These are phyloP conservation scores for Chrysophaeum taylorii DNA, from an alignment of 352 stramenopile genomes.

Conservation along the genomic window DNA sequence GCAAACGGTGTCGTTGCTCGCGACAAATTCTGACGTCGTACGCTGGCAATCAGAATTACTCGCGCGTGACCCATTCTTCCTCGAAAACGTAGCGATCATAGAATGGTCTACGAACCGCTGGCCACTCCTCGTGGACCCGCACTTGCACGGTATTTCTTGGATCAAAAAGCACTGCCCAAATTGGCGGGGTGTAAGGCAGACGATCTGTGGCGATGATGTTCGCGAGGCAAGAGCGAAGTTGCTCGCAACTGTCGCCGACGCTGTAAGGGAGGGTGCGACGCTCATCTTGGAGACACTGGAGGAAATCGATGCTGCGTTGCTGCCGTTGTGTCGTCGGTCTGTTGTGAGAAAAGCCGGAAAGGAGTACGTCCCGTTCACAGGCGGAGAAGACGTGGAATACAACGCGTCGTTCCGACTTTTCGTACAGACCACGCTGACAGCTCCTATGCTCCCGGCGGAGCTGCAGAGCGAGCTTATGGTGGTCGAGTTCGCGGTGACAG, in stretches of 20 bases:
- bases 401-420: constrained; percentile 65
- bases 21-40: constrained; percentile 58
- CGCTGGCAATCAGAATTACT: constrained; percentile 67
- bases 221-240: too few relatives aligned
- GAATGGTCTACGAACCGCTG: constrained; percentile 59
- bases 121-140: constrained; percentile 74
- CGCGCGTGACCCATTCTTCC: constrained; percentile 69
- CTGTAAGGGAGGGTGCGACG: too few relatives aligned
- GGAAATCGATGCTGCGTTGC: constrained; percentile 67
- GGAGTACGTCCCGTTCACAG: constrained; percentile 49
- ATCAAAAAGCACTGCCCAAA: constrained; percentile 56
- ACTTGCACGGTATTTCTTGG: constrained; percentile 70
- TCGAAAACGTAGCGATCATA: constrained; percentile 77
- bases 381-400: constrained; percentile 70
- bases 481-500: constrained; percentile 79
- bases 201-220: too few relatives aligned
- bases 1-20: constrained; percentile 53
- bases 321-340: constrained; percentile 60
- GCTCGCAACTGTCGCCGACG: too few relatives aligned
- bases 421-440: constrained; percentile 80
- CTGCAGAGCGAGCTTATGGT: constrained; percentile 74
- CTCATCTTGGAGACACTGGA: too few relatives aligned
- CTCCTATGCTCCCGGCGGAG: constrained; percentile 77
- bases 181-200: too few relatives aligned
- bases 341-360: constrained; percentile 50